These are phyloP conservation scores for Eutrema yunnanense DNA, from an alignment of 345 rosid species.

Conservation along the genomic window DNA sequence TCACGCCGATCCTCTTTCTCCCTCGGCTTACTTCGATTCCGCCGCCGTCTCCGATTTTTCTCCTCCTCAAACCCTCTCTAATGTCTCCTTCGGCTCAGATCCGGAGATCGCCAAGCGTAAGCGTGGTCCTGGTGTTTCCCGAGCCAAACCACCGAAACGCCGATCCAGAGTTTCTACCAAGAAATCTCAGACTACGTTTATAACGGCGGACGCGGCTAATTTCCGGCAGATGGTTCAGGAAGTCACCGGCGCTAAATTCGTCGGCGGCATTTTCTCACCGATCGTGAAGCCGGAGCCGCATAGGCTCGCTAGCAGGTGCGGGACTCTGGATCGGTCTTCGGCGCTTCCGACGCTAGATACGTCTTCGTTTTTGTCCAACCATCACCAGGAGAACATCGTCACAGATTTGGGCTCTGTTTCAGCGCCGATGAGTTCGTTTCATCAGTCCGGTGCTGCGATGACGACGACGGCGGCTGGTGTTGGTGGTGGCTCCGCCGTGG, in stretches of 20 bases:
- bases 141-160: conserved; percentile 51
- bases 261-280: conserved; percentile 22
- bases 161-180: conserved; percentile 57
- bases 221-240: conserved; percentile 93
- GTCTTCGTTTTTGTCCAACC: conserved; percentile 57
- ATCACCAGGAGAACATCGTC: conserved; percentile 13
- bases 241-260: conserved; percentile 63
- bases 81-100: conserved; percentile 30
- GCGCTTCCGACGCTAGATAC: conserved; percentile 67
- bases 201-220: conserved; percentile 72
- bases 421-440: neutral
- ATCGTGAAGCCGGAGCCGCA: conserved; percentile 69
- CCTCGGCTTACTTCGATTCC: conserved; percentile 22
- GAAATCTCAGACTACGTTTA: conserved; percentile 71
- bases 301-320: neutral
- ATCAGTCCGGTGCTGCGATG: conserved; percentile 23
- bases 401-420: neutral
- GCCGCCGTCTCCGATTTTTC: conserved; percentile 32
- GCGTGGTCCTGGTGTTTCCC: conserved; percentile 19
- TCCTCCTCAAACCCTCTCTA: conserved; percentile 34
- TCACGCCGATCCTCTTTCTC: conserved; percentile 6
- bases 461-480: neutral
- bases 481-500: conserved; percentile 30
- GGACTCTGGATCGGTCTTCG: conserved; percentile 1
- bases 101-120: conserved; percentile 32